Conservation (phyloP, 2,329 filamentous ascomycete genomes). For the Paramyrothecium roridum region DNA sequence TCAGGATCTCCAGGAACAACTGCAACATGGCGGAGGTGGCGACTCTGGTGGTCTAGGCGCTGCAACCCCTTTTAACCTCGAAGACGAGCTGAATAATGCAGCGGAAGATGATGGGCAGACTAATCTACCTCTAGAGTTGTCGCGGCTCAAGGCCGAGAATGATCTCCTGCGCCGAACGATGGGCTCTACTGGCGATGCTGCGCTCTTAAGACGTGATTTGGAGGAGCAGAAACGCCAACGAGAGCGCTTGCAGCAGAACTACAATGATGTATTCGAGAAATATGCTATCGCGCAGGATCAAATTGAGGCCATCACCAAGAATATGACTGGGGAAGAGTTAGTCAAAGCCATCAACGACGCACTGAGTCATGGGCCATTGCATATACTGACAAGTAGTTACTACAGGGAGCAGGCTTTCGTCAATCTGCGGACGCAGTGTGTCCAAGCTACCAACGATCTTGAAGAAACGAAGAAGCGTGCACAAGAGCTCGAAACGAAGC, state of each 20-base stretch:
- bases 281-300: slow-evolving; percentile 56
- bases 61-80: slow-evolving; percentile 41
- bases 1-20: slow-evolving; percentile 57
- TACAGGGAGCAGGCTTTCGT: slow-evolving; percentile 52
- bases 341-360: slow-evolving; percentile 36
- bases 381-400: slow-evolving; percentile 42
- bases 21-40: slow-evolving; percentile 33
- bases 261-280: slow-evolving; percentile 57
- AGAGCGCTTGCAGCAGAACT: slow-evolving; percentile 50
- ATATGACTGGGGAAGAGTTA: slow-evolving; percentile 54
- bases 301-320: slow-evolving; percentile 50
- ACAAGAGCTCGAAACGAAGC: slow-evolving; percentile 42
- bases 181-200: slow-evolving; percentile 51
- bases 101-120: slow-evolving; percentile 31
- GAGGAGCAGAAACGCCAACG: slow-evolving; percentile 50
- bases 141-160: slow-evolving; percentile 60
- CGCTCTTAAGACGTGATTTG: slow-evolving; percentile 51
- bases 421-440: slow-evolving; percentile 46
- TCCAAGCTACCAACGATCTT: slow-evolving; percentile 43
- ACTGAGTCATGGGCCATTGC: neutral
- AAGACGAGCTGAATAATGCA: slow-evolving; percentile 57
- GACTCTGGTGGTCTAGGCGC: slow-evolving; percentile 14
- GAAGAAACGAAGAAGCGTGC: slow-evolving; percentile 39
- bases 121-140: slow-evolving; percentile 48
- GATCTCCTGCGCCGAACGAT: slow-evolving; percentile 53